Base-by-base conservation (phyloP, 208 protist genomes). In the Leishmania turanica region DNA sequence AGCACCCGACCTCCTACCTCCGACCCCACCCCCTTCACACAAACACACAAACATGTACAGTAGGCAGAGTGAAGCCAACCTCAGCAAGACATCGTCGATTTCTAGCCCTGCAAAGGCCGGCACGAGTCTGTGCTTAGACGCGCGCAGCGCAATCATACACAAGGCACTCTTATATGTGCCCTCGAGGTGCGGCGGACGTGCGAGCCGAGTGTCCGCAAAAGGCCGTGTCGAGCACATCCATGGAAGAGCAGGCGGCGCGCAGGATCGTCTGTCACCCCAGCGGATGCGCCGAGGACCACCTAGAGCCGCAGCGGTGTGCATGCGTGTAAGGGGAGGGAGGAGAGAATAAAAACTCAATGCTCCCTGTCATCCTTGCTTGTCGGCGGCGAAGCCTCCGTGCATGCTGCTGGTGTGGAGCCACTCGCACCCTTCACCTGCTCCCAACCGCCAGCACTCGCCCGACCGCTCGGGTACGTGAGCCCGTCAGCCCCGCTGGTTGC, bases 361-460 rank as follows among this genome's bases (percentile, higher is more conserved):
- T 62, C 53, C 51, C 24, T 62, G 34, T 42, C 47, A 34, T 58
- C 72, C 24, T 27, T 40, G 45, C 62, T 62, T 45, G 31, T 45
- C 2, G 51, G 72, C 13, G 31, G 72, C 27, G 51, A 62, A 66
- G 37, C 47, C 19, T 34, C 40, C 4, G 31, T 62, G 42, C 21
- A 42, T 31, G 21, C 65, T 62, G 54, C 21, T 45, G 78, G 17
- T 1, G 69, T 24, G 7, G 40, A 31, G 70, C 21, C 24, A 58
- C 13, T 34, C 2, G 24, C 15, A 64, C 45, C 60, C 37, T 51
- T 51, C 75, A 79, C 54, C 56, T 58, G 74, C 17, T 79, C 80
- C 80, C 65, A 80, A 6, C 76, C 75, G 58, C 69, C 51, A 45
- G 53, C 75, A 54, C 75, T 72, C 40, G 68, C 37, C 17, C 58